Conservation (phyloP, 306 rosid species). For the Boehmeria nivea region DNA sequence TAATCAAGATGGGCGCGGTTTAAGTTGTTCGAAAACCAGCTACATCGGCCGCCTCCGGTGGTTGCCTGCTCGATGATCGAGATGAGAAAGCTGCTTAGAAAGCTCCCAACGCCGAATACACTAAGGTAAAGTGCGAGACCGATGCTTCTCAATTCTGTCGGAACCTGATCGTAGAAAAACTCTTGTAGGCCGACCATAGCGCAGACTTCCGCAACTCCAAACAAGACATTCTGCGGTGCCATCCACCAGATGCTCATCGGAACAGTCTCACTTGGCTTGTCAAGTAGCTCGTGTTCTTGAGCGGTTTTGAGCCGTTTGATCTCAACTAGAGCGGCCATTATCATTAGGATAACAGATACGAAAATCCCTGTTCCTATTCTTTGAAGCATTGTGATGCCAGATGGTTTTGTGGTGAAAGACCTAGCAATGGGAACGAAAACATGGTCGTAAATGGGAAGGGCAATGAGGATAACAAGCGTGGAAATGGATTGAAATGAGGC, state of each 20-base stretch:
- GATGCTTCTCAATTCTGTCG: slow-evolving; percentile 46
- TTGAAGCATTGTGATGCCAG: slow-evolving; percentile 59
- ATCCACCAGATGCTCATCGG: slow-evolving; percentile 64
- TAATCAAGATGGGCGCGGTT: slow-evolving; percentile 54
- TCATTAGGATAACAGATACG: slow-evolving; percentile 25
- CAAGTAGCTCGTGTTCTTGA: slow-evolving; percentile 32
- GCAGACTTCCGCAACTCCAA: slow-evolving; percentile 43
- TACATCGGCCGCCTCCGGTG: slow-evolving; percentile 17
- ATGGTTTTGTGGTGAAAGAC: slow-evolving; percentile 35
- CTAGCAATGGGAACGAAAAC: slow-evolving; percentile 43
- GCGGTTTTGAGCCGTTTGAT: slow-evolving; percentile 43
- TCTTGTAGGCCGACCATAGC: slow-evolving; percentile 61
- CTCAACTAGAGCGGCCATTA: slow-evolving; percentile 47
- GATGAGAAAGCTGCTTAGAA: slow-evolving; percentile 49
- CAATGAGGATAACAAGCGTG: slow-evolving; percentile 19
- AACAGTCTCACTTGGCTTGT: slow-evolving; percentile 34
- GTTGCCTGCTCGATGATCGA: slow-evolving; percentile 30
- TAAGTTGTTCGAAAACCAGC: slow-evolving; percentile 52
- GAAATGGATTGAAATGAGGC: slow-evolving; percentile 43
- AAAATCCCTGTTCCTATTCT: slow-evolving; percentile 58
- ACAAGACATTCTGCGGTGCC: slow-evolving; percentile 46
- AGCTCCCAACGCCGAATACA: slow-evolving; percentile 49
- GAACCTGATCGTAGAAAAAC: slow-evolving; percentile 63
- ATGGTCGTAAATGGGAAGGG: slow-evolving; percentile 41
- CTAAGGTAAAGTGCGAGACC: slow-evolving; percentile 55